Evolutionary conservation across 257 asterid genomes (phyloP).

Genomic region (Nemophila menziesii): DNA sequence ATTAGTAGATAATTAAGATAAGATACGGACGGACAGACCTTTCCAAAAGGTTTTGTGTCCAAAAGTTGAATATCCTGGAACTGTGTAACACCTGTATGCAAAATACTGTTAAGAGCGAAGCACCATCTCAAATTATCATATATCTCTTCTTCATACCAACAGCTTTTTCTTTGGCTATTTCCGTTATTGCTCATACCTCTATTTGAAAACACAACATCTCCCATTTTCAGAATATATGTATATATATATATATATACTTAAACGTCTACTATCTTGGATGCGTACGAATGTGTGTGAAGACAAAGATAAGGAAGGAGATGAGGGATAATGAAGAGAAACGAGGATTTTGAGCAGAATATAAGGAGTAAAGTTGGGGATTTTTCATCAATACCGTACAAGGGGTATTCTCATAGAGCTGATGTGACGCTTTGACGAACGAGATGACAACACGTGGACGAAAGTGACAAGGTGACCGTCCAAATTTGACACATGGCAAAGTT

Average conservation of each 20-base stretch:
- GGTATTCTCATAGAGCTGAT: too few species aligned
- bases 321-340: slow-evolving; percentile 18
- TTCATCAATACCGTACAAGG: too few species aligned
- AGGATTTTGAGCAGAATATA: slow-evolving; percentile 20
- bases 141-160: slow-evolving; percentile 98
- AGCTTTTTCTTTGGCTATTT: slow-evolving; percentile 76
- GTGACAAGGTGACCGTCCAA: too few species aligned
- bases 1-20: too few species aligned
- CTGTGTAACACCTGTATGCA: slow-evolving; percentile 88
- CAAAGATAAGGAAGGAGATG: slow-evolving; percentile 8
- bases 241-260: too few species aligned
- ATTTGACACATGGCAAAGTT: too few species aligned
- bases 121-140: slow-evolving; percentile 92
- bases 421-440: too few species aligned
- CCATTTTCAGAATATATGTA: slow-evolving; percentile 50
- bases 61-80: slow-evolving; percentile 83
- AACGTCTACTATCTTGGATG: too few species aligned
- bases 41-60: slow-evolving; percentile 96
- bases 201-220: slow-evolving; percentile 54
- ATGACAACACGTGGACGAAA: too few species aligned
- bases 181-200: slow-evolving; percentile 30
- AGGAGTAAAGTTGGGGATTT: too few species aligned
- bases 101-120: slow-evolving; percentile 89
- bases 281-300: not conserved
- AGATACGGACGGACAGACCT: slow-evolving; percentile 18